Base-by-base conservation (phyloP, 768 basidiomycete genomes). In the Gloeophyllum trabeum region DNA sequence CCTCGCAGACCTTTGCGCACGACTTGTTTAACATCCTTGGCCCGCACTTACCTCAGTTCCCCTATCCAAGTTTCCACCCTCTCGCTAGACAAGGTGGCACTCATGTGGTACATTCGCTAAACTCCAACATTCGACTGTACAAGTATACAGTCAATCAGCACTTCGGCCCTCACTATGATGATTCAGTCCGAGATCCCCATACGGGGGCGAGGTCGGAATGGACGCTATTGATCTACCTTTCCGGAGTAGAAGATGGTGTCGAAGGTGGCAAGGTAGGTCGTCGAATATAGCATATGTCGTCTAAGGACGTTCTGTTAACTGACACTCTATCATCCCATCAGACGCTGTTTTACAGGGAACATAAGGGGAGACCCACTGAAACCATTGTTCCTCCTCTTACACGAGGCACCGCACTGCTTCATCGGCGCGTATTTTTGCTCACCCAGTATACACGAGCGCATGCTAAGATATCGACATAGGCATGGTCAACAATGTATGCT, bases 101-200 rank as follows among this genome's bases (percentile, higher is more conserved):
- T 51, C 37, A 48, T 14, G 64, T 71, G 42, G 69, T 75, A 0
- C 70, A 76, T 51, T 78, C 74, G 1, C 69, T 81, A 43, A 87
- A 86, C 56, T 71, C 79, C 2, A 85, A 86, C 53, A 85, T 87
- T 24, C 65, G 85, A 22, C 56, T 85, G 46, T 85, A 85, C 57
- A 78, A 77, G 49, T 86, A 84, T 53, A 65, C 67, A 2, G 60
- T 72, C 20, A 64, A 64, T 0, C 79, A 81, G 46, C 71, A 78
- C 58, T 86, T 87, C 57, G 80, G 81, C 18, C 72, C 75, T 12
- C 84, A 86, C 55, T 87, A 85, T 50, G 83, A 87, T 48, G 82
- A 83, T 51, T 74, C 76, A 16, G 75, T 81, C 21, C 65, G 67
- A 5, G 81, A 82, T 53, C 43, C 66, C 3, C 52, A 64, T 40